These are phyloP conservation scores for Selenicereus undatus DNA, from an alignment of 148 eudicot species.

Conservation along the genomic window DNA sequence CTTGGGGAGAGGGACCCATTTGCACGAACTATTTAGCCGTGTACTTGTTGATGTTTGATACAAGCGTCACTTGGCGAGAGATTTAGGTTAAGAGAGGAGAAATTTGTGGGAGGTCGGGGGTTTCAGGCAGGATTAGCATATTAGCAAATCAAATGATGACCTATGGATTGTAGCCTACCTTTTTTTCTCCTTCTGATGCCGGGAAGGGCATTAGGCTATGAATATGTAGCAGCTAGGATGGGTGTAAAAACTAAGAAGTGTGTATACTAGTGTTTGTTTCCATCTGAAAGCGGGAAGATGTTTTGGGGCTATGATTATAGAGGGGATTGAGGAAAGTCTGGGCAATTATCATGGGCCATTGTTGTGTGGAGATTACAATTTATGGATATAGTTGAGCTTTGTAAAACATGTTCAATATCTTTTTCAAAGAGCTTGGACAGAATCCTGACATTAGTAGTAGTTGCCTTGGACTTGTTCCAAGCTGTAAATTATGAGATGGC, in stretches of 20 bases:
- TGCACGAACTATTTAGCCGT: background rate
- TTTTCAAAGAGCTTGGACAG: background rate
- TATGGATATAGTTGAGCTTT: background rate
- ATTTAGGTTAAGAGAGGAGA: background rate
- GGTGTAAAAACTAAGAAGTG: background rate
- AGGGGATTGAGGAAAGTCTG: background rate
- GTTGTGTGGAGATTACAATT: background rate
- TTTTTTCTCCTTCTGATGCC: background rate
- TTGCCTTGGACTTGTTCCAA: background rate
- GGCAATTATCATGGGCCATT: background rate
- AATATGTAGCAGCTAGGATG: background rate
- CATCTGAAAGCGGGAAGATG: background rate
- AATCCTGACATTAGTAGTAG: background rate
- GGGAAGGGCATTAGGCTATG: background rate
- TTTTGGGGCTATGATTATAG: background rate
- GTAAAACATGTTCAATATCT: background rate
- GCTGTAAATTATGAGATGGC: background rate
- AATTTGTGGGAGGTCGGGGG: background rate
- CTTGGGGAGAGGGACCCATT: background rate
- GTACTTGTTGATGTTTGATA: background rate
- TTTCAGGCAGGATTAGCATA: background rate
- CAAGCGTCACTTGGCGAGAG: background rate
- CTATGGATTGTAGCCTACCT: background rate
- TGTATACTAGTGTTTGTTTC: background rate
- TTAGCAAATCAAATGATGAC: background rate